phyloP scores from a whole-genome alignment of 495 filamentous ascomycete species.

The Penicillium psychrofluorescens region DNA sequence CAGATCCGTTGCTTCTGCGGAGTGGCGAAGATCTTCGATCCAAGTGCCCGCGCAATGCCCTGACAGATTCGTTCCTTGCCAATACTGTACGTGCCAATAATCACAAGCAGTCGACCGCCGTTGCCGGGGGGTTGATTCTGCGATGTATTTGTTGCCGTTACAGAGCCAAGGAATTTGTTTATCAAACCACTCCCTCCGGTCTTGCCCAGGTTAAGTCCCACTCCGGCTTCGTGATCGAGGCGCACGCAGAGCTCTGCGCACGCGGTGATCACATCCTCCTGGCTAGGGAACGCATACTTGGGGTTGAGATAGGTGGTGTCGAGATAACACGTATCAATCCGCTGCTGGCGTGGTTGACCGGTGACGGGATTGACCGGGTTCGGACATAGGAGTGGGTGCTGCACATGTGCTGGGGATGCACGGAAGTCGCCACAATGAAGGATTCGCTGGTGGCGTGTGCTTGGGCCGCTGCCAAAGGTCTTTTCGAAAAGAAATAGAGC shows the following conservation, averaged over 20 bases:
- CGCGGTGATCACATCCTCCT: slow-evolving; percentile 77
- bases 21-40: slow-evolving; percentile 85
- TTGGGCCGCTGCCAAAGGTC: slow-evolving; percentile 49
- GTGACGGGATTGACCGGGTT: slow-evolving; percentile 60
- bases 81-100: slow-evolving; percentile 96
- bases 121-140: slow-evolving; percentile 4
- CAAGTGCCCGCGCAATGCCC: slow-evolving; percentile 79
- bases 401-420: slow-evolving; percentile 78
- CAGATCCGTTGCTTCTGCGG: slow-evolving; percentile 78
- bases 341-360: slow-evolving; percentile 69
- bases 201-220: slow-evolving; percentile 36
- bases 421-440: slow-evolving; percentile 96
- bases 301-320: slow-evolving; percentile 97
- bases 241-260: slow-evolving; percentile 83
- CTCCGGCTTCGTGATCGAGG: slow-evolving; percentile 49
- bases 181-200: slow-evolving; percentile 45
- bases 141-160: slow-evolving; percentile 6
- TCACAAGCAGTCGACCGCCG: slow-evolving; percentile 70
- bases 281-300: slow-evolving; percentile 88
- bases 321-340: slow-evolving; percentile 89
- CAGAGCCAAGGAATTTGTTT: slow-evolving; percentile 50
- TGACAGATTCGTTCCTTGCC: slow-evolving; percentile 96
- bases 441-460: slow-evolving; percentile 59
- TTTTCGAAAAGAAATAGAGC: slow-evolving; percentile 93
- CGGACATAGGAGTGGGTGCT: slow-evolving; percentile 73